phyloP scores from a whole-genome alignment of 805 yeast genomes.

The Saturnispora galanensis region DNA sequence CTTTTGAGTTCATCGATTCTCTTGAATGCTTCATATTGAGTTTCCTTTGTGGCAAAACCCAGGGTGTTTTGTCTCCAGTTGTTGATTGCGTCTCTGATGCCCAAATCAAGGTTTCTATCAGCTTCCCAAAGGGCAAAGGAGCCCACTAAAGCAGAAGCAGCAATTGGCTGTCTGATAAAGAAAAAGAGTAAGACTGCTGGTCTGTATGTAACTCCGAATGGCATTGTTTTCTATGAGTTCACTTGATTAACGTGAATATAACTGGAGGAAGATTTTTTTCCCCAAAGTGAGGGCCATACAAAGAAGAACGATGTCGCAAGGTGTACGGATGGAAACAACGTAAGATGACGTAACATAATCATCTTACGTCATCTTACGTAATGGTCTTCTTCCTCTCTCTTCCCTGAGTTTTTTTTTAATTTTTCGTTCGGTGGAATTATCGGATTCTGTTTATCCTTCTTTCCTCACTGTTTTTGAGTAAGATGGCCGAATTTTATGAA shows the following conservation, averaged over 20 bases:
- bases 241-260: background rate
- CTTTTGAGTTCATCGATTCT: constrained; percentile 25
- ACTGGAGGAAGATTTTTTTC: background rate
- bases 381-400: too few relatives aligned
- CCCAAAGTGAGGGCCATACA: background rate
- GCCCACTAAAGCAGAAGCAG: constrained; percentile 25
- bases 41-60: constrained; percentile 26
- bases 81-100: constrained; percentile 23
- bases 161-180: constrained; percentile 29
- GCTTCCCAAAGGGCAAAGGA: constrained; percentile 29
- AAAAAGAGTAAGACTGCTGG: constrained; percentile 30
- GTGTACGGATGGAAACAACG: constrained; percentile 4
- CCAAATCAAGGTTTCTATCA: constrained; percentile 25
- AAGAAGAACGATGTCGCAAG: background rate
- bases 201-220: constrained; percentile 25
- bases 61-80: constrained; percentile 21
- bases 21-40: constrained; percentile 25
- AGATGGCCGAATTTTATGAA: too few relatives aligned
- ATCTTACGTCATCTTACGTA: too few relatives aligned
- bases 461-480: too few relatives aligned
- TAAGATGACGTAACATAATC: background rate
- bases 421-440: too few relatives aligned
- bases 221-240: constrained; percentile 9
- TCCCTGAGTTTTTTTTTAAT: too few relatives aligned
- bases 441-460: too few relatives aligned